These are phyloP conservation scores for Euphorbia celastroides DNA, from an alignment of 441 rosid species.

Conservation along the genomic window DNA sequence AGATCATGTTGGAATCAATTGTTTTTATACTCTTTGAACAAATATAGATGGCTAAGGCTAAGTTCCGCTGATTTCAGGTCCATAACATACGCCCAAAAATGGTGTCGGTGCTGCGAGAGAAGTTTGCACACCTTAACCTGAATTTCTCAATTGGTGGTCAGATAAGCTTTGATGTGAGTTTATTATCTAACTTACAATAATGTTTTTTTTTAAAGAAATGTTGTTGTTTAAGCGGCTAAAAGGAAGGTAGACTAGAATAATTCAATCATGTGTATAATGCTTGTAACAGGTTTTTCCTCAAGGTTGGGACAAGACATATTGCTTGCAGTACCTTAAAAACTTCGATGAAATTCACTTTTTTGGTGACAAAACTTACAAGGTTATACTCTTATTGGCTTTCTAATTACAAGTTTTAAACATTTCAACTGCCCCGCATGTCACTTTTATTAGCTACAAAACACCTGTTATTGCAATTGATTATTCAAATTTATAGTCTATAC, in stretches of 20 bases:
- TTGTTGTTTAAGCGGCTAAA: neutral
- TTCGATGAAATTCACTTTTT: constrained; percentile 89
- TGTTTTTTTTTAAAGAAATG: neutral
- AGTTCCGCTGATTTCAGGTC: constrained; percentile 45
- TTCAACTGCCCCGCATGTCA: neutral
- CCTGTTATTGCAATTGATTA: neutral
- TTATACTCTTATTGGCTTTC: constrained; percentile 19
- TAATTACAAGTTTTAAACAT: neutral
- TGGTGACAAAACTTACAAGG: constrained; percentile 98
- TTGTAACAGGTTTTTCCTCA: constrained; percentile 72
- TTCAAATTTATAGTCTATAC: neutral
- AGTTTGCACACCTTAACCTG: constrained; percentile 81
- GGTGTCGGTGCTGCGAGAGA: constrained; percentile 79
- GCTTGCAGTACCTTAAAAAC: constrained; percentile 78
- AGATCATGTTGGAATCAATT: constrained; percentile 5
- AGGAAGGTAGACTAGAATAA: neutral
- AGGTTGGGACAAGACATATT: constrained; percentile 99
- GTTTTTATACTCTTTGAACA: constrained; percentile 12
- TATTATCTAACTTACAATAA: neutral
- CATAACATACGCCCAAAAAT: constrained; percentile 76
- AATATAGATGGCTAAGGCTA: constrained; percentile 12
- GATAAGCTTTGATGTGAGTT: constrained; percentile 91
- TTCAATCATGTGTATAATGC: constrained; percentile 5
- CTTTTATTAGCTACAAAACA: neutral
- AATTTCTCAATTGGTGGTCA: constrained; percentile 97